phyloP scores from a whole-genome alignment of 1,139 yeast genomes.

The Blastobotrys elegans region DNA sequence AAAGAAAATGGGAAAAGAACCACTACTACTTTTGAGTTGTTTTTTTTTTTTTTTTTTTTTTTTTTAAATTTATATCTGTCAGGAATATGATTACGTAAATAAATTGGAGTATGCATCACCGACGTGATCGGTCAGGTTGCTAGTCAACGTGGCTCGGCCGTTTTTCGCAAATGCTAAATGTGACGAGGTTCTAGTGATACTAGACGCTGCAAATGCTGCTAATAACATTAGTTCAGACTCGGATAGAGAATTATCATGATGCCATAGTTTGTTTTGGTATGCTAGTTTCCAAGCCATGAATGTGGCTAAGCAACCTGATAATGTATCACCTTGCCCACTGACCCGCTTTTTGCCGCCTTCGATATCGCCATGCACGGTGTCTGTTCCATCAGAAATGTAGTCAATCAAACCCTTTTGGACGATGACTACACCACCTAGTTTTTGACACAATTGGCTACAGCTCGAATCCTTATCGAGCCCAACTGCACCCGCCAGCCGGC shows the following conservation, averaged over 20 bases:
- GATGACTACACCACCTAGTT: slow-evolving; percentile 57
- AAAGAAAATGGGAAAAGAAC: not conserved
- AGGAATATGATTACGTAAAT: slow-evolving; percentile 33
- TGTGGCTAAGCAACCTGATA: slow-evolving; percentile 68
- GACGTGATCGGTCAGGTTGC: slow-evolving; percentile 66
- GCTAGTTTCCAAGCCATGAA: slow-evolving; percentile 62
- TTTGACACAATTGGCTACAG: slow-evolving; percentile 42
- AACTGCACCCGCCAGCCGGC: slow-evolving; percentile 52
- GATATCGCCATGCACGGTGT: slow-evolving; percentile 28
- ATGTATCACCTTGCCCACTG: slow-evolving; percentile 87
- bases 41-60: not conserved
- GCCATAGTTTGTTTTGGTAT: slow-evolving; percentile 56
- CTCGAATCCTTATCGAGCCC: slow-evolving; percentile 29
- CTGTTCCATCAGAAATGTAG: slow-evolving; percentile 47
- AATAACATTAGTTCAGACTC: slow-evolving; percentile 41
- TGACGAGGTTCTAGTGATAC: slow-evolving; percentile 64
- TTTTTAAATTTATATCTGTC: not conserved
- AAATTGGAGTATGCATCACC: slow-evolving; percentile 57
- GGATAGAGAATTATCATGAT: slow-evolving; percentile 37
- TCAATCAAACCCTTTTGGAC: slow-evolving; percentile 71
- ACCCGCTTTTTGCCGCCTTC: slow-evolving; percentile 68
- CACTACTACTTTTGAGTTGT: not conserved
- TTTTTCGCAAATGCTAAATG: slow-evolving; percentile 56
- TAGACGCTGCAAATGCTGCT: slow-evolving; percentile 71
- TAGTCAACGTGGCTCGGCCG: slow-evolving; percentile 81